Evolutionary conservation across 371 early-diverging fungal species (phyloP), one percentile per base, ranked within the genome.

Genomic region (Agmasoma carcini): DNA sequence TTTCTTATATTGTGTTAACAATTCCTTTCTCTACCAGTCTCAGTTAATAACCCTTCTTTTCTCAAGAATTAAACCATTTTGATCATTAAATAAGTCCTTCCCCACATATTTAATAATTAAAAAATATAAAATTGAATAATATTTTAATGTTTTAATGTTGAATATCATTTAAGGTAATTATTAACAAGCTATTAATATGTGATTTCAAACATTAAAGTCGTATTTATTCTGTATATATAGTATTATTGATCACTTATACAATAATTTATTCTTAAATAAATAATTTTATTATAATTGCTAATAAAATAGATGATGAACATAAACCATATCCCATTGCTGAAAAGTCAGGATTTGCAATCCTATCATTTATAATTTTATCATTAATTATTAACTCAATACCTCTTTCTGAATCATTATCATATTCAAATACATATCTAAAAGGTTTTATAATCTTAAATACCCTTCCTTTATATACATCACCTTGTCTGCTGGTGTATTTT

Each of bases 381-480:
- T 41, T 19, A 11, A 7, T 15, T 22, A 52, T 11, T 19, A 52
- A 46, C 31, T 22, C 14, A 6, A 52, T 23, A 7, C 53, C 53
- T 39, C 53, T 36, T 41, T 52, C 53, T 6, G 23, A 20, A 39
- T 52, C 53, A 31, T 52, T 5, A 4, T 22, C 34, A 52, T 33
- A 41, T 20, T 52, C 53, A 15, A 15, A 25, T 11, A 43, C 5
- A 46, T 52, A 46, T 19, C 23, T 22, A 17, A 39, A 9, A 20
- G 39, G 25, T 31, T 52, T 52, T 9, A 11, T 5, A 5, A 52
- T 19, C 40, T 11, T 41, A 12, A 17, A 22, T 9, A 20, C 20
- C 11, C 33, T 36, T 39, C 6, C 53, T n/a, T n/a, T n/a, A n/a
- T n/a, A n/a, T n/a, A n/a, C n/a, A n/a, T n/a, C n/a, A n/a, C n/a